Evolutionary conservation across 208 protist species (phyloP).

Genomic region (Crithidia mellificae): DNA sequence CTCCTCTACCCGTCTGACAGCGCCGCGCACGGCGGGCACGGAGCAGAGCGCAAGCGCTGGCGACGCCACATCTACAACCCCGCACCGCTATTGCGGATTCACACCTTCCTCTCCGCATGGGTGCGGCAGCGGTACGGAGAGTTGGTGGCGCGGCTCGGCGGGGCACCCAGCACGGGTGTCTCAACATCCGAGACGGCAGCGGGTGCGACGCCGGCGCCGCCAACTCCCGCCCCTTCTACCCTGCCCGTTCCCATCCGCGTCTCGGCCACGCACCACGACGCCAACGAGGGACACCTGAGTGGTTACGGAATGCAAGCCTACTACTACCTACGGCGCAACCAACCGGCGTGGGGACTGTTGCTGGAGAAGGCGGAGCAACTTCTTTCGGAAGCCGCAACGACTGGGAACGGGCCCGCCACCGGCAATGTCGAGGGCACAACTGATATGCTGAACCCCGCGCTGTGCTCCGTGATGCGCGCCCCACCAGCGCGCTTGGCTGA

Average conservation of each 20-base stretch:
- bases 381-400: neutral
- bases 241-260: constrained; percentile 8
- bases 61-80: constrained; percentile 23
- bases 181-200: neutral
- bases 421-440: neutral
- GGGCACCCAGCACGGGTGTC: neutral
- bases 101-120: constrained; percentile 27
- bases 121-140: constrained; percentile 19
- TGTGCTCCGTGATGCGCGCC: constrained; percentile 11
- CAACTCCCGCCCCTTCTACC: neutral
- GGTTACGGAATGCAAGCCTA: constrained; percentile 30
- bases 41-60: constrained; percentile 1
- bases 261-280: neutral
- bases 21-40: neutral
- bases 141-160: constrained; percentile 18
- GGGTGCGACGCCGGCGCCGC: neutral
- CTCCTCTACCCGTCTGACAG: neutral
- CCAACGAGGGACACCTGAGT: constrained; percentile 4
- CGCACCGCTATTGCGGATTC: constrained; percentile 8
- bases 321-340: constrained; percentile 32
- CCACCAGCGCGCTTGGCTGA: neutral
- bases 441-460: constrained; percentile 5
- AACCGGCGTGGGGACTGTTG: constrained; percentile 28
- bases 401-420: too few relatives aligned
- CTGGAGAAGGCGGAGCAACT: constrained; percentile 17